Percentiles rank a stretch among this genome's conserved stretches.
phyloP scores from a whole-genome alignment of 2,329 filamentous ascomycete genomes.

The Hypoxylon sp. region DNA sequence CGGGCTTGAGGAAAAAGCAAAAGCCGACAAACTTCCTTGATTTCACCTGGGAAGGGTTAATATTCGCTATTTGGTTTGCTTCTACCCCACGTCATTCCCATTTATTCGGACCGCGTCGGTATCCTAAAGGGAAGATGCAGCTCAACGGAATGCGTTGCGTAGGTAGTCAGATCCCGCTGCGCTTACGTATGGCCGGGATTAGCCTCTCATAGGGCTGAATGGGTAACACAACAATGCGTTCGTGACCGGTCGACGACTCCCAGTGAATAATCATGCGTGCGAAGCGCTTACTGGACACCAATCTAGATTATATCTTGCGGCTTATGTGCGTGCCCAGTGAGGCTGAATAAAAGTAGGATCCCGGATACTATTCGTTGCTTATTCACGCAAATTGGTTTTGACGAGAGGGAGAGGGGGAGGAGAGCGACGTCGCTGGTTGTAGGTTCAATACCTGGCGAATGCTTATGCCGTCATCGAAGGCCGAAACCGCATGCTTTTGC shows the following conservation, averaged over 20 bases:
- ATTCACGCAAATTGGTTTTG: conserved; percentile 30
- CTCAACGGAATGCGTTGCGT: conserved; percentile 33
- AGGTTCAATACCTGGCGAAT: conserved; percentile 31
- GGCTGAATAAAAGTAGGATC: conserved; percentile 33
- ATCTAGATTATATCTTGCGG: conserved; percentile 41
- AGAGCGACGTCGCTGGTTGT: conserved; percentile 12
- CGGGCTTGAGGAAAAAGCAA: conserved; percentile 21
- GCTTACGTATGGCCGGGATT: conserved; percentile 41
- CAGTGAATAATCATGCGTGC: conserved; percentile 31
- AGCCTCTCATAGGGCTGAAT: conserved; percentile 44
- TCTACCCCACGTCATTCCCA: conserved; percentile 18
- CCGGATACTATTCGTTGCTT: conserved; percentile 17
- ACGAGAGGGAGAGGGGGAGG: neutral
- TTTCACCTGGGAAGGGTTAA: conserved; percentile 7
- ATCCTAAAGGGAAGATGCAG: conserved; percentile 25
- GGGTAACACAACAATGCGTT: conserved; percentile 31
- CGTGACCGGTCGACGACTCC: conserved; percentile 36
- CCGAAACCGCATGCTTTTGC: conserved; percentile 17
- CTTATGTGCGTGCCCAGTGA: conserved; percentile 37
- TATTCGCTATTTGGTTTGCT: conserved; percentile 14
- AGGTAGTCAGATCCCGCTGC: conserved; percentile 33
- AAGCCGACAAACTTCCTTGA: conserved; percentile 11
- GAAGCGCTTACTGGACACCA: conserved; percentile 34
- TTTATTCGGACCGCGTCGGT: conserved; percentile 38
- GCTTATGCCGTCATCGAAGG: conserved; percentile 24